phyloP scores from a whole-genome alignment of 495 filamentous ascomycete genomes.

The Rostrohypoxylon terebratum region DNA sequence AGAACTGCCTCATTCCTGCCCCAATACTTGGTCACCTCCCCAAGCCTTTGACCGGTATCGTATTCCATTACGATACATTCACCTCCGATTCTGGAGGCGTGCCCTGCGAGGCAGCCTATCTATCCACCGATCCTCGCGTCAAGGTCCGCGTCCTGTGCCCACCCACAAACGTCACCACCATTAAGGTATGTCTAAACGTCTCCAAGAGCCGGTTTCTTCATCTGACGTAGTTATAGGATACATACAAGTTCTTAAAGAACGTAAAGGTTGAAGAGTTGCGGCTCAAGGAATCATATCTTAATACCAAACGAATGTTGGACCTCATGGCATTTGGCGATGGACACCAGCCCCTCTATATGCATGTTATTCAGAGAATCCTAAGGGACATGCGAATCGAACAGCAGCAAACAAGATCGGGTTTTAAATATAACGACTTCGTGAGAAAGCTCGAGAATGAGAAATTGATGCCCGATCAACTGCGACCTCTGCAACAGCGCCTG shows the following conservation, averaged over 20 bases:
- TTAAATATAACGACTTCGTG: not conserved
- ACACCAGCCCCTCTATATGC: conserved; percentile 1
- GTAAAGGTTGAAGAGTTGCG: conserved; percentile 4
- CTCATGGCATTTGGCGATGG: conserved; percentile 9
- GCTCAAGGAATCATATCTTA: conserved; percentile 2
- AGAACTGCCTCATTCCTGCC: conserved; percentile 1
- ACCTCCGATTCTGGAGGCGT: not conserved
- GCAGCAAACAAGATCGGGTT: not conserved
- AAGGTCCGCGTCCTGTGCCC: conserved; percentile 9
- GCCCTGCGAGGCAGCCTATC: conserved; percentile 2
- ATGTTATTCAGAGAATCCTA: conserved; percentile 10
- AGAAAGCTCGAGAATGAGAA: not conserved
- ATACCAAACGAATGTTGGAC: conserved; percentile 8
- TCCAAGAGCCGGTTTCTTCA: not conserved
- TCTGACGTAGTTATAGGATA: not conserved
- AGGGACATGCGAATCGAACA: conserved; percentile 1
- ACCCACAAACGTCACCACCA: not conserved
- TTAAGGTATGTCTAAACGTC: not conserved
- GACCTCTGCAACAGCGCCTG: conserved; percentile 1
- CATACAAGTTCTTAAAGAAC: not conserved
- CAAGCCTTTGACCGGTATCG: not conserved
- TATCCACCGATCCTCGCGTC: not conserved
- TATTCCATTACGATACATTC: conserved; percentile 12
- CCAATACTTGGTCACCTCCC: not conserved
- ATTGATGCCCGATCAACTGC: conserved; percentile 5